phyloP scores from a whole-genome alignment of 805 yeast species.

The Metschnikowia arizonensis region DNA sequence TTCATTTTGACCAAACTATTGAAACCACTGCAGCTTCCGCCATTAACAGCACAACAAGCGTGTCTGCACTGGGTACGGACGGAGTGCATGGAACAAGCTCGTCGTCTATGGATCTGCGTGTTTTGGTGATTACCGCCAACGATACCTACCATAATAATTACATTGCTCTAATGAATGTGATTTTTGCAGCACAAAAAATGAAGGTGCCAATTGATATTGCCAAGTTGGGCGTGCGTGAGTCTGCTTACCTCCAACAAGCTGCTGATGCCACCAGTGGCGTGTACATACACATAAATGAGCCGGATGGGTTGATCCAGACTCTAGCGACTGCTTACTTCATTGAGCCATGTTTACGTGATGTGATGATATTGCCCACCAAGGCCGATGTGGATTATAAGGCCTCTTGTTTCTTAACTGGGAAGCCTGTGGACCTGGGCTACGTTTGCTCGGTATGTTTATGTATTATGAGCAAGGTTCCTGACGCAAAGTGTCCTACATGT shows the following conservation, averaged over 20 bases:
- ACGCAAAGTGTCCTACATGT: constrained; percentile 78
- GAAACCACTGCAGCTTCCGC: constrained; percentile 44
- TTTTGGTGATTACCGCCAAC: constrained; percentile 60
- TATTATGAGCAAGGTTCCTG: constrained; percentile 66
- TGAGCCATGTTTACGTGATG: constrained; percentile 78
- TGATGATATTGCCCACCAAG: constrained; percentile 75
- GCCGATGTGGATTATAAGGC: constrained; percentile 90
- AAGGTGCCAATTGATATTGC: constrained; percentile 87
- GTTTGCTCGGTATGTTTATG: constrained; percentile 95
- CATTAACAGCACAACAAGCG: constrained; percentile 34
- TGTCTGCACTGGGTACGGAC: constrained; percentile 12
- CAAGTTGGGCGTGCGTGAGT: constrained; percentile 57
- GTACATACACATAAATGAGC: constrained; percentile 63
- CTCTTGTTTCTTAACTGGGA: constrained; percentile 87
- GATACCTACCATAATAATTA: constrained; percentile 73
- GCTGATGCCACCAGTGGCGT: constrained; percentile 93
- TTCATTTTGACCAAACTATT: constrained; percentile 46
- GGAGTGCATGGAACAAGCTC: constrained; percentile 9
- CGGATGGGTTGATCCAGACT: constrained; percentile 78
- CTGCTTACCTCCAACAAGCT: constrained; percentile 91
- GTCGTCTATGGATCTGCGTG: constrained; percentile 33
- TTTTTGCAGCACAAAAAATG: constrained; percentile 93
- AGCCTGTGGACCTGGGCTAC: constrained; percentile 86
- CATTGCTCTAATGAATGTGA: constrained; percentile 90
- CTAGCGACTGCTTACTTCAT: constrained; percentile 76